Evolutionary conservation across 73 alveolate genomes (phyloP), one percentile per base, ranked within the genome.

Genomic region (Paramecium bursaria): DNA sequence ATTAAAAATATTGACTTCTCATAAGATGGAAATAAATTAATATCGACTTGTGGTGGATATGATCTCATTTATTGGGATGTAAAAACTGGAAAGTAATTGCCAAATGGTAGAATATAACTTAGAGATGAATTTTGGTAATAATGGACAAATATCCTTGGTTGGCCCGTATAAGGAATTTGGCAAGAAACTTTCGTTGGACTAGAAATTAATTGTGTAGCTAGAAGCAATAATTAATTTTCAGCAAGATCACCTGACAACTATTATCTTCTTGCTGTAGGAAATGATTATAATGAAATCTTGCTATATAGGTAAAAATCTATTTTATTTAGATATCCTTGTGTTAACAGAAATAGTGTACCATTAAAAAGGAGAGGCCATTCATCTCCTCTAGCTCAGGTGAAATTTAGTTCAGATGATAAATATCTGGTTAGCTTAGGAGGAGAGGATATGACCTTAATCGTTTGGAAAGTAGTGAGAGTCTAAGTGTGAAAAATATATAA

Each of bases 151-250:
- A 91, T 79, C 19, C 89, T 91, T 60, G 99, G 99, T 60, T 97
- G 99, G 99, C 90, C 94, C 14, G 97, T 67, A 31, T 85, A 76
- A 73, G 99, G 99, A 4, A 96, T 95, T 55, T 97, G 90, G 91
- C 95, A 96, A 29, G 87, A 90, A 48, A 95, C 94, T 7, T 87
- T 94, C 42, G 96, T 87, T 54, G 97, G 97, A 3, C 75, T 95
- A 14, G 95, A 94, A 52, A 92, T 92, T 10, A 95, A 95, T 87
- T 75, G 95, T 26, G 97, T 94, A 53, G 98, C 93, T 75, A 82
- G 94, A 75, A 35, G 73, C 29, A 19, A 35, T 5, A 23, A 57
- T 5, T 19, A 80, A 9, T 79, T 39, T 79, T 90, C 95, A 48
- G 49, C 87, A 47, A 75, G 19, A 27, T 67, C 86, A 3, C 79